Evolutionary conservation across 2,329 filamentous ascomycete genomes (phyloP).

Genomic region (Diaporthe amygdali): DNA sequence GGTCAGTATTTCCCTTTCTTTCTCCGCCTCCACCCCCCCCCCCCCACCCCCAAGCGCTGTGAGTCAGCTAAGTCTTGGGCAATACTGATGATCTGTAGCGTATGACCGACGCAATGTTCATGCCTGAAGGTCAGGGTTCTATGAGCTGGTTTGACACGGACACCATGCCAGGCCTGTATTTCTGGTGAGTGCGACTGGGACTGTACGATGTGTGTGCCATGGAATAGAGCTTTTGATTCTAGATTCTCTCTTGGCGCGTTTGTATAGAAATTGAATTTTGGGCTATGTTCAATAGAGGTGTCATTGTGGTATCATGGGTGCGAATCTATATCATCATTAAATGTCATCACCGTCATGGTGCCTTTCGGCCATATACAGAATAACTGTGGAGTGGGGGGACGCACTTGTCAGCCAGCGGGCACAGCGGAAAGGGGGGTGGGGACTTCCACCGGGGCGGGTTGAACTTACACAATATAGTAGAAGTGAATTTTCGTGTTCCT

Average conservation of each 20-base stretch:
- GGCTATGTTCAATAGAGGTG: neutral
- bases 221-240: neutral
- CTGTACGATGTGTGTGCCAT: neutral
- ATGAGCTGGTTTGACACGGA: slow-evolving; percentile 14
- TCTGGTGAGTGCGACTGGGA: neutral
- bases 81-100: neutral
- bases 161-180: slow-evolving; percentile 2
- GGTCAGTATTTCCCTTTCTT: neutral
- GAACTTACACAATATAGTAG: slow-evolving; percentile 36
- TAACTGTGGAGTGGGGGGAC: slow-evolving; percentile 8
- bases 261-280: neutral
- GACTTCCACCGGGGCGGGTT: neutral
- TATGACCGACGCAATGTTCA: slow-evolving; percentile 16
- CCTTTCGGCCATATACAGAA: slow-evolving; percentile 23
- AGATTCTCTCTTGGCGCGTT: neutral
- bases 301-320: slow-evolving; percentile 9
- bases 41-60: neutral
- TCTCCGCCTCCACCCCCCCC: rapidly evolving
- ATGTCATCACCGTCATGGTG: slow-evolving; percentile 5
- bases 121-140: neutral
- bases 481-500: slow-evolving; percentile 37
- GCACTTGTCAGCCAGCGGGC: neutral
- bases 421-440: no score
- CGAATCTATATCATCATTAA: slow-evolving; percentile 1
- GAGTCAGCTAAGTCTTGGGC: no score